Evolutionary conservation across 75 land plant genomes (phyloP).

Genomic region (Selaginella tamariscina): DNA sequence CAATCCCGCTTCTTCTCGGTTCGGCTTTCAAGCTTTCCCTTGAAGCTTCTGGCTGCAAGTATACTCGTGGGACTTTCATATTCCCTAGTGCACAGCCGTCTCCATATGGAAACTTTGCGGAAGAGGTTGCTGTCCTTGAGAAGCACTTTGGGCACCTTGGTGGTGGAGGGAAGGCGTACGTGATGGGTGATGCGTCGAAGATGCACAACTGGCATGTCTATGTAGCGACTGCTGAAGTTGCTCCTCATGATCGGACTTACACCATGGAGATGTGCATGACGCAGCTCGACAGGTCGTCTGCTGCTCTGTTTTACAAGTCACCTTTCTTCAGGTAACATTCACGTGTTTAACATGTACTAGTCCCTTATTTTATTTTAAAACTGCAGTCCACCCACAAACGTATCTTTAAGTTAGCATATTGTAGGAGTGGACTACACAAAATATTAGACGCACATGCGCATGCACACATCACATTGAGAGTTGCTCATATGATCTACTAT

Average conservation of each 20-base stretch:
- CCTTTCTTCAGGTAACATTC: constrained; percentile 8
- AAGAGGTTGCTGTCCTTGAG: constrained; percentile 45
- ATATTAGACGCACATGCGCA: no score
- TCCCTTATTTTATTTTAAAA: no score
- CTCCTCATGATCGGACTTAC: neutral
- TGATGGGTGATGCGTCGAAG: constrained; percentile 31
- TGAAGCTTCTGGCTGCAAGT: constrained; percentile 29
- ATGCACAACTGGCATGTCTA: constrained; percentile 57
- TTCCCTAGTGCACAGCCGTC: constrained; percentile 50
- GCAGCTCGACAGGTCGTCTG: constrained; percentile 32
- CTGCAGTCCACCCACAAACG: no score
- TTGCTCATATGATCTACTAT: no score
- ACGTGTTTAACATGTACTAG: no score
- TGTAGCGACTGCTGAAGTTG: constrained; percentile 29
- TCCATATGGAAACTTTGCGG: constrained; percentile 44
- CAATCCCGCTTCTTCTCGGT: constrained; percentile 37
- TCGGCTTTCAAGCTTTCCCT: constrained; percentile 25
- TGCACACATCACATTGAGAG: no score
- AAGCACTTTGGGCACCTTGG: constrained; percentile 26
- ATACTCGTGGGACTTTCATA: constrained; percentile 50
- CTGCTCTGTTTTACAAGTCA: constrained; percentile 46
- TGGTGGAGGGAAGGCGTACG: constrained; percentile 38
- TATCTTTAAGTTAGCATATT: no score
- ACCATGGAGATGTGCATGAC: constrained; percentile 87
- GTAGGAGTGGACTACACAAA: no score